Evolutionary conservation across 176 grass and related monocot species (phyloP), one percentile per base, ranked within the genome.

Genomic region (Eleusine indica): DNA sequence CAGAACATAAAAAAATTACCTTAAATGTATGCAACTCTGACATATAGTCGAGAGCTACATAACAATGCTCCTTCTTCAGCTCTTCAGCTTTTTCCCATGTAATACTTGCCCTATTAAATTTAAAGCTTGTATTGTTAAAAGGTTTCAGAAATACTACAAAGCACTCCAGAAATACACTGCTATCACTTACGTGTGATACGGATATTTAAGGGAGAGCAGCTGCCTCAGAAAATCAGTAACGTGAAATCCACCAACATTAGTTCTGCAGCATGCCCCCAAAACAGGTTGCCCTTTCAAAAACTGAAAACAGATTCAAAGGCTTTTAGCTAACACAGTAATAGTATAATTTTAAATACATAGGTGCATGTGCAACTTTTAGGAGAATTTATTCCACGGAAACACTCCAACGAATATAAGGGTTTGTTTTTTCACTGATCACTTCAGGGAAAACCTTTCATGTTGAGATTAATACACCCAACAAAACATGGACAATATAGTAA

Each of bases 31-130:
- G 89, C 87, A 99, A 83, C 80, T 99, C 96, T 72, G 89, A 88
- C 80, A 83, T 63, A 65, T 94, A 99, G 86, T 96, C 89, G 60
- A 21, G 68, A 83, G 91, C 93, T 82, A 99, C 43, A 73, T 96
- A 99, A 82, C 93, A 99, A 75, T 99, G 96, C 57, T 94, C 93
- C 83, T 84, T 96, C 91, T 99, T 99, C 81, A 99, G 80, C 47
- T 99, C 93, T 85, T 99, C 96, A 62, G 93, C 80, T 72, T 99
- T 96, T 30, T 96, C 96, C 96, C 91, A 99, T 67, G 91, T 92
- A 81, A 99, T 89, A 75, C 71, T 99, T 87, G 93, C 82, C 74
- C 96, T 99, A 60, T 94, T 82, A 15, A 90, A 81, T 56, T 61
- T 85, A 73, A 60, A 78, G 84, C 75, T 42, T 60, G 48, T 67